Percentiles rank a stretch among this genome's conserved stretches.
Conservation (phyloP, 2,329 filamentous ascomycete species). For the Hyphodiscus sp. region DNA sequence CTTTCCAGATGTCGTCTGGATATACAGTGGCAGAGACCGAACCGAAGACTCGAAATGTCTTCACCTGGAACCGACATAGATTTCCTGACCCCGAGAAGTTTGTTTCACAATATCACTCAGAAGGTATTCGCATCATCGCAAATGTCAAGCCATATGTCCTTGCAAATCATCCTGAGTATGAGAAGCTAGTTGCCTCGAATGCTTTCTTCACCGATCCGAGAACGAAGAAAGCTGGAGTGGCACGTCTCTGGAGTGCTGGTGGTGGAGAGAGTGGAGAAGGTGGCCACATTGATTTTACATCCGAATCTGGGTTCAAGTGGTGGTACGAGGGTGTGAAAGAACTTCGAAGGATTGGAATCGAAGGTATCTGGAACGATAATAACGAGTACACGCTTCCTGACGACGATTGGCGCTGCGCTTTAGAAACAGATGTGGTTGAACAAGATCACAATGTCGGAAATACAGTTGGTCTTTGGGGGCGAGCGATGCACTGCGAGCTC, state of each 20-base stretch:
- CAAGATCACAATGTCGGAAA: constrained; percentile 31
- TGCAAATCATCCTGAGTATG: constrained; percentile 59
- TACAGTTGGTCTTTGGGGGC: constrained; percentile 61
- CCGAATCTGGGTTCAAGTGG: constrained; percentile 59
- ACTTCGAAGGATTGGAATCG: constrained; percentile 57
- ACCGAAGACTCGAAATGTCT: constrained; percentile 65
- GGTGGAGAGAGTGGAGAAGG: constrained; percentile 65
- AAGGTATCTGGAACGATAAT: constrained; percentile 75
- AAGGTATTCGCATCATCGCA: constrained; percentile 60
- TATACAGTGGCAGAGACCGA: constrained; percentile 62
- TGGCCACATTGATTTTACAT: constrained; percentile 69
- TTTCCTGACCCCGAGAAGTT: constrained; percentile 64
- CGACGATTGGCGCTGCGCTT: constrained; percentile 58
- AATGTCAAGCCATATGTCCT: constrained; percentile 72
- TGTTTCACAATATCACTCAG: constrained; percentile 52
- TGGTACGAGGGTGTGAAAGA: constrained; percentile 63
- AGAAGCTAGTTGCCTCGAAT: constrained; percentile 48
- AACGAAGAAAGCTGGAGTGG: constrained; percentile 46
- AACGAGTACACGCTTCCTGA: constrained; percentile 65
- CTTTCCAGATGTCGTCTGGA: constrained; percentile 40
- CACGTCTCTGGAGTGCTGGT: constrained; percentile 65
- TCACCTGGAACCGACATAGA: constrained; percentile 63
- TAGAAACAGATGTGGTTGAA: constrained; percentile 37
- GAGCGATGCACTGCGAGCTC: constrained; percentile 62
- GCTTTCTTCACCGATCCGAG: constrained; percentile 58